Evolutionary conservation across 2,329 filamentous ascomycete species (phyloP), one percentile per base, ranked within the genome.

Genomic region (Westerdykella ornata): DNA sequence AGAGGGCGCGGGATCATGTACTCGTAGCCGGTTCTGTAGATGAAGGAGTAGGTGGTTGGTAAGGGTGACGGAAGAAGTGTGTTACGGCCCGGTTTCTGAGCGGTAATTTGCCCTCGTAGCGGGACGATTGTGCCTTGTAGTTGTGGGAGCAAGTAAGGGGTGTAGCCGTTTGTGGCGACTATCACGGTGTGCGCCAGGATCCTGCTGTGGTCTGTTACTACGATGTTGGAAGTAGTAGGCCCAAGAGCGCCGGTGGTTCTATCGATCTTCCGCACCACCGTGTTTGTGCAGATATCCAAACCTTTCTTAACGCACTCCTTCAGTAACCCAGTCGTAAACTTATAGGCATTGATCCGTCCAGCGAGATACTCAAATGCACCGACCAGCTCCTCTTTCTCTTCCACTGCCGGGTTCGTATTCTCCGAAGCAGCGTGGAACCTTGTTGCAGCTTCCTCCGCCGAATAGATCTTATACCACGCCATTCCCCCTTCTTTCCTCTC

Each of bases 1-100:
- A 56, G 35, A 0, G 74, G 73, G 1, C 77, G 70, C 1, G 76
- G 71, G 7, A 84, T 75, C 71, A 85, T 78, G 59, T 85, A 85
- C 45, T 85, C 82, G 53, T 81, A 84, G 0, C 80, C 78, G 17
- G 67, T 62, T 2, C 69, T 67, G 53, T 79, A 80, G 18, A 82
- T 75, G 48, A 84, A 80, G 15, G 73, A 80, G 52, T 81, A 83
- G 1, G 78, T 80, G 2, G 68, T 71, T 5, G 64, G 57, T 19
- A 79, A 53, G 9, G 70, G 57, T 1, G 41, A 43, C 2, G 71
- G 68, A 47, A 52, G 46, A 35, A 9, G 69, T 59, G 36, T 66
- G 49, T 16, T 62, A 39, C 32, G 68, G 9, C 63, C 54, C n/a
- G 65, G 62, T 26, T 51, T 47, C 26, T 68, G 64, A 3, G 59